Conservation (phyloP, 23 red algal species). For the Gracilaria domingensis region DNA sequence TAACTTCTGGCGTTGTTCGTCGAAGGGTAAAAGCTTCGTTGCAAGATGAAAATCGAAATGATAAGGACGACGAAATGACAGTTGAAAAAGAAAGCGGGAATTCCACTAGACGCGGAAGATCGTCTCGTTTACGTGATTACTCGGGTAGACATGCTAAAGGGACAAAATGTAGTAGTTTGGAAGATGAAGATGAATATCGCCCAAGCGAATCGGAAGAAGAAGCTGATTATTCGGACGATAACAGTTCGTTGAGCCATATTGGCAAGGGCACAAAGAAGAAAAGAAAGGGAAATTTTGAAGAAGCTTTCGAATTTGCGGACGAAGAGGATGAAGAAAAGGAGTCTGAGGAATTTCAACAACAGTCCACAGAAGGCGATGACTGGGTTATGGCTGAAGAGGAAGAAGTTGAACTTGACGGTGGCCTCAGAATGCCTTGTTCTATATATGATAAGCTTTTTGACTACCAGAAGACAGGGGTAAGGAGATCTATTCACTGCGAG, state of each 20-base stretch:
- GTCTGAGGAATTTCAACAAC: background rate
- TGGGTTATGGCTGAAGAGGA: constrained; percentile 51
- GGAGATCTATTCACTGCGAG: background rate
- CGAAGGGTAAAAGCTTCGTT: background rate
- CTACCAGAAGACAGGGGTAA: constrained; percentile 92
- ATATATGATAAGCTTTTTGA: constrained; percentile 89
- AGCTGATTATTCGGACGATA: constrained; percentile 9
- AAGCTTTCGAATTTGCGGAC: background rate
- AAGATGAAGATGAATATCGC: constrained; percentile 56
- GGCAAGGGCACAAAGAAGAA: background rate
- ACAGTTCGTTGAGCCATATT: background rate
- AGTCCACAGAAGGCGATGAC: constrained; percentile 36
- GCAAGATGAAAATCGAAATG: background rate
- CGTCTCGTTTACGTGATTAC: background rate
- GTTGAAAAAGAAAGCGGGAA: background rate
- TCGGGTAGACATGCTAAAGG: background rate
- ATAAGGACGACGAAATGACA: background rate
- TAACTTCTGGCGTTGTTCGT: background rate
- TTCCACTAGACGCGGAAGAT: background rate
- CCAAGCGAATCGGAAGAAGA: constrained; percentile 33
- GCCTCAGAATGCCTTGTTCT: constrained; percentile 73
- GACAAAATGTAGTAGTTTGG: background rate
- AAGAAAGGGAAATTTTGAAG: background rate
- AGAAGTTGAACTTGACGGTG: constrained; percentile 86
- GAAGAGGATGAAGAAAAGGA: constrained; percentile 11